A percentile compares a stretch with the other conserved stretches of the same genome.
phyloP scores from a whole-genome alignment of 2,329 filamentous ascomycete species.

The Aphanocladium album region DNA sequence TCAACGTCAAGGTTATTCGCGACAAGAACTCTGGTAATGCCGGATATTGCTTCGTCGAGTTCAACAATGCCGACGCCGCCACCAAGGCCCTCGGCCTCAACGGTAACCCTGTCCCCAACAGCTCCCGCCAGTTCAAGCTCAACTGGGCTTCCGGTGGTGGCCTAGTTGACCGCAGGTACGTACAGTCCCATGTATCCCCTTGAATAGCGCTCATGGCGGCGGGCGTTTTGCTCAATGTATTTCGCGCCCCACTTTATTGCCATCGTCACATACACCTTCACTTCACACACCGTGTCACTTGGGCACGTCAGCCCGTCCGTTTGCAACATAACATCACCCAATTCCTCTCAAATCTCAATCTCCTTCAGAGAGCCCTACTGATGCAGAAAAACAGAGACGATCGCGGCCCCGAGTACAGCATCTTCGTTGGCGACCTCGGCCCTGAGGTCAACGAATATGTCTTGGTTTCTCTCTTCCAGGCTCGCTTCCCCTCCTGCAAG shows the following conservation, averaged over 20 bases:
- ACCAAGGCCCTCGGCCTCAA: conserved; percentile 88
- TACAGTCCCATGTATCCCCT: conserved; percentile 10
- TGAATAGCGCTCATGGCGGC: not conserved
- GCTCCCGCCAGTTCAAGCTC: conserved; percentile 91
- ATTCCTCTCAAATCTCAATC: not conserved
- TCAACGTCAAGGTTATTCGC: conserved; percentile 99
- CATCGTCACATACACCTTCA: conserved; percentile 4
- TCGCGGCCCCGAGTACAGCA: conserved; percentile 90
- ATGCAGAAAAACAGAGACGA: conserved; percentile 62
- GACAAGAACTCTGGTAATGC: conserved; percentile 99
- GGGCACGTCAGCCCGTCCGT: not conserved
- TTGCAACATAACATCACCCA: conserved; percentile 6
- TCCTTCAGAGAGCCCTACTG: not conserved
- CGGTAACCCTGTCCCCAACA: conserved; percentile 87
- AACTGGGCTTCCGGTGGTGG: conserved; percentile 99
- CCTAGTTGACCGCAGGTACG: conserved; percentile 84
- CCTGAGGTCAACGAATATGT: conserved; percentile 99
- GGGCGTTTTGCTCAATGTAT: not conserved
- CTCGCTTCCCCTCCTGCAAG: conserved; percentile 94
- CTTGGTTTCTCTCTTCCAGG: conserved; percentile 93
- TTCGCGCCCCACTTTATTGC: conserved; percentile 7
- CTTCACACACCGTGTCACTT: not conserved
- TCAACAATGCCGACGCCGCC: conserved; percentile 74
- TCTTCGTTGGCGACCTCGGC: conserved; percentile 96
- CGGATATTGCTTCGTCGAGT: conserved; percentile 98